Evolutionary conservation across 129 eudicot species (phyloP), one percentile per base, ranked within the genome.

Genomic region (Heracleum sosnowskyi): DNA sequence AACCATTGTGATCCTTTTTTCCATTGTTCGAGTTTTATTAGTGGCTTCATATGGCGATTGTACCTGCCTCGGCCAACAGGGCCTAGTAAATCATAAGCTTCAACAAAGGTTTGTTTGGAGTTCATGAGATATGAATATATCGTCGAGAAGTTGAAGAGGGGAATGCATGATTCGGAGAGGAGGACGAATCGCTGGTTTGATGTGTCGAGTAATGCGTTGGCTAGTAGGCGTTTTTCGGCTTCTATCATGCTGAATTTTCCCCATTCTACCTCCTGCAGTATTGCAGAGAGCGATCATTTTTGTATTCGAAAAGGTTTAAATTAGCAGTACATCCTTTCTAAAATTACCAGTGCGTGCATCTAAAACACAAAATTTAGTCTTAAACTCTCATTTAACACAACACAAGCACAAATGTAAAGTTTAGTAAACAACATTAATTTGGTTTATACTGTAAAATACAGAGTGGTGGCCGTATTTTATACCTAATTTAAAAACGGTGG

Each of bases 1-100:
- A 89, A 87, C 97, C 97, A 91, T 45, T 91, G 97, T 12, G 97
- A 80, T 10, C 93, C 97, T 80, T 91, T 91, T 53, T 88, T 84
- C 97, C 97, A 91, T 57, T 91, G 88, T 66, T 76, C 77, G 3
- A 82, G n/a, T 10, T 79, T 80, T 3, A 91, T 83, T 0, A 40
- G 41, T 1, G 96, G 96, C 81, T 46, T 78, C 93, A 91, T 89
- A 33, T 36, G 60, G 11, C 75, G 42, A 79, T 82, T 84, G 80
- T 89, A 91, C 29, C 97, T 82, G 20, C 93, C 97, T 0, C 88
- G 87, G 35, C 90, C 91, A 2, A 87, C 93, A 0, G 93, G 89
- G 5, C 97, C 90, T 68, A 29, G 66, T 26, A 68, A 20, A 73
- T 91, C 97, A 13, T 85, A 85, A 73, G 91, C 81, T 75, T 91